Evolutionary conservation across 768 basidiomycete species (phyloP).

Genomic region (Termitomyces titanicus): DNA sequence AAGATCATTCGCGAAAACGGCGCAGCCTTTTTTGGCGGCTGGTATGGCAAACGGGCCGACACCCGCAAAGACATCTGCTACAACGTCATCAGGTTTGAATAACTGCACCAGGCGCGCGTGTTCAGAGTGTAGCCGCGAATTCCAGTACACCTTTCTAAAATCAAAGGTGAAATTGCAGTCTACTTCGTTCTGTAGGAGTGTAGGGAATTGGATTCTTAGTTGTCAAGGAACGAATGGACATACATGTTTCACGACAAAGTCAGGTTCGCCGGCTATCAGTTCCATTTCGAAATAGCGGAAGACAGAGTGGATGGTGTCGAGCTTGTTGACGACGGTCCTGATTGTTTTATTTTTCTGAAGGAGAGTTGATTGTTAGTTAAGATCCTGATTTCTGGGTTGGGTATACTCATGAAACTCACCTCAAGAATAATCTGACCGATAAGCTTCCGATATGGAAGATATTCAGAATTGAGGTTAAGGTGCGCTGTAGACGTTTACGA

Average conservation of each 20-base stretch:
- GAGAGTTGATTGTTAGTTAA: neutral
- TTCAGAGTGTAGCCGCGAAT: conserved; percentile 89
- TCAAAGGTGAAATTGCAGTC: conserved; percentile 90
- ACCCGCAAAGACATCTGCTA: conserved; percentile 95
- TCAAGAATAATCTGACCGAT: conserved; percentile 94
- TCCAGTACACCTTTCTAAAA: conserved; percentile 97
- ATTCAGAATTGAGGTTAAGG: conserved; percentile 86
- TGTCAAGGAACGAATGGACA: conserved; percentile 4
- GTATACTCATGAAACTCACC: conserved; percentile 40
- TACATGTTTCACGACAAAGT: conserved; percentile 87
- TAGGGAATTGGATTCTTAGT: neutral
- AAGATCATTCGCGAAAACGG: conserved; percentile 88
- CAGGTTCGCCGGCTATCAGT: conserved; percentile 83
- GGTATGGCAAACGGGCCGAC: conserved; percentile 97
- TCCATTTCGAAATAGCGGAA: conserved; percentile 98
- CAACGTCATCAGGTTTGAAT: conserved; percentile 72
- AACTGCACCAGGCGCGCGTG: conserved; percentile 78
- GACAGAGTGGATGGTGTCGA: conserved; percentile 77
- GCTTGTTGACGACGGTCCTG: conserved; percentile 92
- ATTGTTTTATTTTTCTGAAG: conserved; percentile 80
- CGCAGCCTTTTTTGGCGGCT: conserved; percentile 87
- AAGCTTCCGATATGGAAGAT: conserved; percentile 84
- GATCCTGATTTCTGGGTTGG: neutral
- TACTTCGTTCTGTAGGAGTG: conserved; percentile 65
- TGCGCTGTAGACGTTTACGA: conserved; percentile 55